Base-by-base conservation (phyloP, 495 filamentous ascomycete genomes). In the Tuber magnatum region DNA sequence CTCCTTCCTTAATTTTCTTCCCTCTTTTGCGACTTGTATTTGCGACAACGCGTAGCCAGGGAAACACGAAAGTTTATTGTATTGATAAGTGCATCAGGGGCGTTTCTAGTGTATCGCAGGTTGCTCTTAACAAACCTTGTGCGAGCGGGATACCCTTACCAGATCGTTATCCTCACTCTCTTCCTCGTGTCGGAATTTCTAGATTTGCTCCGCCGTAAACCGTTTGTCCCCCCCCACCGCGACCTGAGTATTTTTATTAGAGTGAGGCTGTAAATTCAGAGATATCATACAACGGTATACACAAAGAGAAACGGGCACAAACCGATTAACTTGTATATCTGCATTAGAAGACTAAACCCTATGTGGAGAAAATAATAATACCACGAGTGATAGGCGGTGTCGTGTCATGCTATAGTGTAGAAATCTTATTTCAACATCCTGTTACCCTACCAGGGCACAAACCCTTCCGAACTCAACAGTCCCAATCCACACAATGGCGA, bases 401-500 rank as follows among this genome's bases (percentile, higher is more conserved):
- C 56, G 56, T 65, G 28, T 35, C 6, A 18, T 32, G 28, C n/a
- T 32, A 9, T 10, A 61, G 24, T 7, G 39, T 40, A 51, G 6
- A 51, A 4, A 61, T 14, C 46, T 61, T 14, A 61, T 61, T 61
- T 28, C 12, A 65, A 35, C 28, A 65, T 65, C 56, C 56, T 6
- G 12, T 61, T 61, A 61, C 56, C 56, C 56, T 65, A 75, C 72
- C 72, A 73, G 77, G 77, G 76, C 38, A 61, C 39, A 24, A 75
- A 7, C 77, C 77, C 77, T n/a, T 22, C 41, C 20, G 28, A 69
- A 78, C 72, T 78, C 72, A 79, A 65, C 56, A 65, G 56, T 65
- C 56, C 56, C 56, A 35, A 65, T 76, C 72, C 77, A 72, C 77
- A 79, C 77, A 76, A 32, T 44, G 39, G 70, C 76, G 73, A 72